phyloP scores from a whole-genome alignment of 2,329 filamentous ascomycete species.

The Ascochyta lentis region DNA sequence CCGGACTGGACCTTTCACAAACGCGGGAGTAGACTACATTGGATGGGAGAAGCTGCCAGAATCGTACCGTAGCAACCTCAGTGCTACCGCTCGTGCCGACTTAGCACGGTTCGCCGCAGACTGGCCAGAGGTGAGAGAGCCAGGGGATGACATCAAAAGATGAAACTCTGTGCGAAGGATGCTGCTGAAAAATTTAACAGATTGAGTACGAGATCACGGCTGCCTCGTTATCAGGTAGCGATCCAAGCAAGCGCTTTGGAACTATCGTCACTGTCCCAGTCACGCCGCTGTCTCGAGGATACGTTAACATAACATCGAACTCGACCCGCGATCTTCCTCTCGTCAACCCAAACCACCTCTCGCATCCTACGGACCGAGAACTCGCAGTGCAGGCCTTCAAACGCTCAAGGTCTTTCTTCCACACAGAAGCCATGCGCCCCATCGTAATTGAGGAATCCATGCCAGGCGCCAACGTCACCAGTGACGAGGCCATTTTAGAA shows the following conservation, averaged over 20 bases:
- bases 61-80: background rate
- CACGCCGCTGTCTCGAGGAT: background rate
- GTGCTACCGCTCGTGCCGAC: background rate
- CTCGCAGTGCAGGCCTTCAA: background rate
- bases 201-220: background rate
- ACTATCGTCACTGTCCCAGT: background rate
- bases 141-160: background rate
- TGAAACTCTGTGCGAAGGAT: background rate
- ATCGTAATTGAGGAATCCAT: background rate
- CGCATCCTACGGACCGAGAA: background rate
- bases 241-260: background rate
- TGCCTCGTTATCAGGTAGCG: background rate
- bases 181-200: background rate
- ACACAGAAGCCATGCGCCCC: background rate
- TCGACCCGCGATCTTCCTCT: constrained; percentile 27
- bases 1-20: background rate
- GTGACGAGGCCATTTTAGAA: background rate
- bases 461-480: background rate
- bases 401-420: background rate
- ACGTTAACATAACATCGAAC: background rate
- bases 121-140: background rate
- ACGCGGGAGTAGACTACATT: background rate
- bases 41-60: constrained; percentile 1
- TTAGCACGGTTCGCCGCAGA: background rate
- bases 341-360: background rate